These are phyloP conservation scores for Vicia faba DNA, from an alignment of 306 rosid species.

Conservation along the genomic window DNA sequence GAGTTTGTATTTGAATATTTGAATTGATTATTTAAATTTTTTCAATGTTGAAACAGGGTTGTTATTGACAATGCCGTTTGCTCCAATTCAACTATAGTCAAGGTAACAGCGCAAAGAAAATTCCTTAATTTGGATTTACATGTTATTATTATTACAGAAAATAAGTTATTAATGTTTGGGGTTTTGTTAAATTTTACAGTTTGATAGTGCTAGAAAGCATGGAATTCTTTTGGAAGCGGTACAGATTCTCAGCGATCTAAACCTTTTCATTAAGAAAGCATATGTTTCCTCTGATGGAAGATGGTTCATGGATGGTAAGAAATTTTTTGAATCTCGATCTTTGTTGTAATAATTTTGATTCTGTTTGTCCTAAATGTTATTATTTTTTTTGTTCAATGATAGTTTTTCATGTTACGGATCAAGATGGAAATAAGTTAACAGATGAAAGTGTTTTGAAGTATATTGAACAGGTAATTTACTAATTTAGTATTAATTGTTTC, in stretches of 20 bases:
- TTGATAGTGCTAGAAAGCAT: constrained; percentile 87
- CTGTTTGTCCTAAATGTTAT: constrained; percentile 7
- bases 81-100: constrained; percentile 79
- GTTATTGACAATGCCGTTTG: constrained; percentile 94
- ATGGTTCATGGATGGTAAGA: constrained; percentile 98
- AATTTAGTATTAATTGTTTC: neutral
- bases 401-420: constrained; percentile 96
- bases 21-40: neutral
- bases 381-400: constrained; percentile 24
- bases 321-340: neutral
- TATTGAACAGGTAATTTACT: constrained; percentile 75
- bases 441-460: constrained; percentile 77
- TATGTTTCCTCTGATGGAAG: constrained; percentile 90
- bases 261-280: constrained; percentile 83
- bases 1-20: neutral
- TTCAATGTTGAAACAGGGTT: constrained; percentile 54
- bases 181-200: constrained; percentile 48
- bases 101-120: constrained; percentile 50
- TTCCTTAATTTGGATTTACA: constrained; percentile 3
- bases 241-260: constrained; percentile 82
- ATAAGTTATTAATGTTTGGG: neutral
- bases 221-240: constrained; percentile 91
- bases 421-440: constrained; percentile 77
- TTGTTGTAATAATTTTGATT: neutral
- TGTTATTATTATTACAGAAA: neutral